Evolutionary conservation across 2,329 filamentous ascomycete genomes (phyloP), one percentile per base, ranked within the genome.

Genomic region (Hyphodiscus sp.): DNA sequence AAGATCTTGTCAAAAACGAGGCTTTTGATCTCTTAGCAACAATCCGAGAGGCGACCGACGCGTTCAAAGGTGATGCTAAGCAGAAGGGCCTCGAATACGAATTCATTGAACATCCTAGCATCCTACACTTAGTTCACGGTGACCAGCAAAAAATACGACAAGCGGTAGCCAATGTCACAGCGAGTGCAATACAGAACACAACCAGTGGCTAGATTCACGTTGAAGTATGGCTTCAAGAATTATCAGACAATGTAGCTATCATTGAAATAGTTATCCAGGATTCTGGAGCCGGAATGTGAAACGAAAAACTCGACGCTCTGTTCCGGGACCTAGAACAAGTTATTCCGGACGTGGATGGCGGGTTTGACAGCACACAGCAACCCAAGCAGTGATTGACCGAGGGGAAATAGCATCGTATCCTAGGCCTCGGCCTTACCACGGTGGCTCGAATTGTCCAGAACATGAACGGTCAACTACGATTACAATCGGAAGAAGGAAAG

Each of bases 151-250:
- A 86, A 47, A 79, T 95, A n/a, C 80, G 91, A 9, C 90, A 95
- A 65, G 87, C 85, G 0, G 82, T 96, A 19, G 84, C 86, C 2
- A 96, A 96, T 57, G 73, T 96, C 20, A 87, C 85, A 1, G 87
- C 89, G 10, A 96, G 96, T 64, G 91, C 91, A 0, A 81, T 96
- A 20, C 83, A 94, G 60, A 81, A 92, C 63, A 96, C 91, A 0
- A 72, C 71, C 0, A 63, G 74, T 29, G 91, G 91, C 0, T 78
- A 74, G 11, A 80, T 96, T 19, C 83, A 74, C 29, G 77, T 95
- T 0, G 87, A 94, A 55, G 74, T 85, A 19, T 88, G 84, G 65
- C 76, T 86, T 6, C 74, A 77, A 0, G 76, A 83, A 16, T 65
- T 78, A 0, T 68, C 74, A 2, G 76, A 79, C 1, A 70, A 69